Base-by-base conservation (phyloP, 495 filamentous ascomycete genomes). In the Viridothelium virens region DNA sequence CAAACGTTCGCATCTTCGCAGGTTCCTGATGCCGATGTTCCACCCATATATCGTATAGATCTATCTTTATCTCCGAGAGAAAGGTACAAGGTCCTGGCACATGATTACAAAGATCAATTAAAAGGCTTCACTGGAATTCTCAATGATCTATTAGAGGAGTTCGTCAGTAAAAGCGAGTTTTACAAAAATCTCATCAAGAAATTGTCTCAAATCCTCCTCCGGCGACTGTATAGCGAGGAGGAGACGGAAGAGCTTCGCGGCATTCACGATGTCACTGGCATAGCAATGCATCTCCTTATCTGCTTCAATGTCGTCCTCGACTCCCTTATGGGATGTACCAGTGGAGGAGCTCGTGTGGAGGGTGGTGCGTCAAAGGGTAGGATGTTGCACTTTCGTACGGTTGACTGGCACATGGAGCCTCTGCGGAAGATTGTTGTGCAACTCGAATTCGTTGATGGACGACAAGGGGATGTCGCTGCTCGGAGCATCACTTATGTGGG, bases 371-470 rank as follows among this genome's bases (percentile, higher is more conserved):
- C 71, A 34, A 64, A 69, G 7, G 65, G 65, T 0, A 75, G 69
- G 59, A 83, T 88, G 79, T 67, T 87, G 67, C 87, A 89, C 73
- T 89, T 88, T 68, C 76, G 87, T 9, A 87, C 85, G 2, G 72
- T 89, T 61, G 87, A 89, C 69, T 89, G 86, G 86, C 82, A 77
- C 0, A 89, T 89, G 86, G 80, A 86, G 67, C 70, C 72, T 12
- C 73, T 89, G 38, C 78, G 87, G 25, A 73, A 79, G 31, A 66
- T 87, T 38, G 72, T 87, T 38, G 83, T 88, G 4, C 79, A 82
- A 47, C 75, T 88, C 38, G 84, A 89, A 56, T 88, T 81, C 70
- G 75, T 84, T 25, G 65, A 73, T 2, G 70, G 73, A 16, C 31
- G 65, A 4, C 69, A 68, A 3, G 75, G 74, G 33, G 44, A 63